Evolutionary conservation across 257 asterid species (phyloP).

Genomic region (Oldenlandia corymbosa): DNA sequence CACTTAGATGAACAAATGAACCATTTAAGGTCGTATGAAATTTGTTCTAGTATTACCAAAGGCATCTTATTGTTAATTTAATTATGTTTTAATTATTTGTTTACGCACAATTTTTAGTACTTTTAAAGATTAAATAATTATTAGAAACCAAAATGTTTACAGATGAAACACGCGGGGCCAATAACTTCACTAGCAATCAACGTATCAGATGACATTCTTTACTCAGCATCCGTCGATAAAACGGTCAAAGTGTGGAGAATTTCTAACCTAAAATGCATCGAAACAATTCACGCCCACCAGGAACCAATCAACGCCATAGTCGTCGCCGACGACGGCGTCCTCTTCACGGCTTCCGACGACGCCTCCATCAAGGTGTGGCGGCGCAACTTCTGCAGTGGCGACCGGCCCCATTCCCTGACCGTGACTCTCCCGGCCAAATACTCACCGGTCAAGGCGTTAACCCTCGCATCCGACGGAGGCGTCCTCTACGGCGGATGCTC

Average conservation of each 20-base stretch:
- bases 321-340: conserved; percentile 78
- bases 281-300: conserved; percentile 86
- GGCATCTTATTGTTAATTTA: too few relatives aligned
- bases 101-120: too few relatives aligned
- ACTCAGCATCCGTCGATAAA: conserved; percentile 73
- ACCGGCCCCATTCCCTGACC: conserved; percentile 77
- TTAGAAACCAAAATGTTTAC: too few relatives aligned
- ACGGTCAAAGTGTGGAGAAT: conserved; percentile 85
- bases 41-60: too few relatives aligned
- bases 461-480: conserved; percentile 51
- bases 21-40: too few relatives aligned
- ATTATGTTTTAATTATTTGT: too few relatives aligned
- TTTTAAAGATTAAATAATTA: not conserved
- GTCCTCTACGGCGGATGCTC: conserved; percentile 86
- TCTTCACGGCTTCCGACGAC: conserved; percentile 90
- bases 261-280: conserved; percentile 83
- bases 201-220: conserved; percentile 67
- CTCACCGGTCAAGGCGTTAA: conserved; percentile 81
- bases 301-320: conserved; percentile 76
- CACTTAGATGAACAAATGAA: too few relatives aligned
- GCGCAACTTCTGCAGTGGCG: conserved; percentile 71
- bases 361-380: conserved; percentile 90
- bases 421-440: conserved; percentile 71
- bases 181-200: conserved; percentile 75
- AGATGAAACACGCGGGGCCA: conserved; percentile 76